phyloP scores from a whole-genome alignment of 108 stramenopile genomes.

The Nitzschia sp. region DNA sequence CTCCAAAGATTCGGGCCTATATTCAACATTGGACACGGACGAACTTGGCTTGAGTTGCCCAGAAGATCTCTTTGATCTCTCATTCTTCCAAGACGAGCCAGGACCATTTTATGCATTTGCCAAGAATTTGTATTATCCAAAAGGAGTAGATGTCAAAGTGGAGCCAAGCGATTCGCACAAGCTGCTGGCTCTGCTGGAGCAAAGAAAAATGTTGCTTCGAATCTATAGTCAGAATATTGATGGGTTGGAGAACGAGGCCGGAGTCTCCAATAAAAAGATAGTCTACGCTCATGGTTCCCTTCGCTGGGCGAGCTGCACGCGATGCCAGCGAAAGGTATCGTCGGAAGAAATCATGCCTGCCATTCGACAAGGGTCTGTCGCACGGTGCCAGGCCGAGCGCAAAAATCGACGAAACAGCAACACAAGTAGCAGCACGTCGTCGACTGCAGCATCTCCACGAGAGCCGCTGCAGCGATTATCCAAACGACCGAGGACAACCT shows the following conservation, averaged over 20 bases:
- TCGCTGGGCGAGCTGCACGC: conserved; percentile 56
- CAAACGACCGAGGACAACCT: conserved; percentile 8
- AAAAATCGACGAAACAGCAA: conserved; percentile 4
- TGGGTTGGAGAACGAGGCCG: conserved; percentile 66
- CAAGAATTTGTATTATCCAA: conserved; percentile 46
- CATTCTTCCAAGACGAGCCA: conserved; percentile 75
- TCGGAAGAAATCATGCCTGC: conserved; percentile 52
- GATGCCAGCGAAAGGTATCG: conserved; percentile 56
- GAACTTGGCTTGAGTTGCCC: conserved; percentile 53
- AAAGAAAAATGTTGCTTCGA: conserved; percentile 61
- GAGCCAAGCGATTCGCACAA: conserved; percentile 72
- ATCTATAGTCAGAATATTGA: conserved; percentile 89
- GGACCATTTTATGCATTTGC: conserved; percentile 76
- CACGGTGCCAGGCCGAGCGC: conserved; percentile 47
- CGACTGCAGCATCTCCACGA: conserved; percentile 6
- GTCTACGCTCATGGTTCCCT: conserved; percentile 86
- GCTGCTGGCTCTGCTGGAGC: conserved; percentile 69
- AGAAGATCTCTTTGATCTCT: conserved; percentile 84
- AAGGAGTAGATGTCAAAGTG: conserved; percentile 29
- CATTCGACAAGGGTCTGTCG: conserved; percentile 57
- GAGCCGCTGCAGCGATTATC: conserved; percentile 8
- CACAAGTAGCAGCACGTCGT: neutral
- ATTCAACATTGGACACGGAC: conserved; percentile 60
- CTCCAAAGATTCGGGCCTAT: conserved; percentile 63
- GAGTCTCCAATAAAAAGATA: conserved; percentile 62